Evolutionary conservation across 2,329 filamentous ascomycete species (phyloP), one percentile per base, ranked within the genome.

Genomic region (Aspergillus latus): DNA sequence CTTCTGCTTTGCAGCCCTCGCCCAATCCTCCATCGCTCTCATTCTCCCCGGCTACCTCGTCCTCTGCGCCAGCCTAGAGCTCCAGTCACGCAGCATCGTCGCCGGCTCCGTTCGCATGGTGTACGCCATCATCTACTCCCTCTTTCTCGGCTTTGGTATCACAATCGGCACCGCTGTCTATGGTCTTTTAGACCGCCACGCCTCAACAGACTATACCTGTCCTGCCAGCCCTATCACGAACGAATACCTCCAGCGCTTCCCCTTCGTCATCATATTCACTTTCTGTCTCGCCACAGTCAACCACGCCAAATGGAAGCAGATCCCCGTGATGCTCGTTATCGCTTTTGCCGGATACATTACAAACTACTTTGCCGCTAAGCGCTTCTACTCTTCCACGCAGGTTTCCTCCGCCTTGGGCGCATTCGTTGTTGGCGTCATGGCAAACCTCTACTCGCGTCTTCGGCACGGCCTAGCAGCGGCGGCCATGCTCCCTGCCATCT

Each of bases 401-500:
- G 84, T 95, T 29, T 86, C 87, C 60, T 91, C 88, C 71, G 90
- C 90, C 32, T 80, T 95, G 4, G 89, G 89, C 30, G 90, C 91
- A 0, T 81, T 95, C 52, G 84, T 85, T 1, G 86, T 95, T 15
- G 91, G 91, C n/a, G 83, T 93, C 40, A 76, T 92, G 49, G 90
- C 89, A 8, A 95, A 95, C 64, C 69, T 92, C 1, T 94, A 95
- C 76, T 88, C 88, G 29, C 84, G 90, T 8, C 67, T 81, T 16
- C 73, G 88, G 15, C 91, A 93, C 69, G 89, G 89, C 1, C 82
- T 96, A 2, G 92, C 92, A 0, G 91, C 91, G 0, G 90, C 91
- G 0, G 89, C 90, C 3, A 90, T 97, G 80, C 78, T 96, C 6
- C 92, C 92, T 0, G 92, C 89, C 15, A 96, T 97, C 64, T 96